Base-by-base conservation (phyloP, 495 filamentous ascomycete genomes). In the Lentithecium fluviatile region DNA sequence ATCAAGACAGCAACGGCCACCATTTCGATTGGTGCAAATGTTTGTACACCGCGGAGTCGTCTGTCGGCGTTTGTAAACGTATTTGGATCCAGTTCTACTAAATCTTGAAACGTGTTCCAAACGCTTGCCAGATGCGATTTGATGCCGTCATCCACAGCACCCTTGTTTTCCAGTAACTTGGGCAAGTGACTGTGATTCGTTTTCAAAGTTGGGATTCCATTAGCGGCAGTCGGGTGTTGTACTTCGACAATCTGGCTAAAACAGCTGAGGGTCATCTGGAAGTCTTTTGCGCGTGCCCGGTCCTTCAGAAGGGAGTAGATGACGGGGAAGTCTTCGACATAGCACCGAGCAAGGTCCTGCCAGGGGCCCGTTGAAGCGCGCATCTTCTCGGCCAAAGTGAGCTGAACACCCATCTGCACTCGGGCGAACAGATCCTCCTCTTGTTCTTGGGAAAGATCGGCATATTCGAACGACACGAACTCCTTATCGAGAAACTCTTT, bases 371-470 rank as follows among this genome's bases (percentile, higher is more conserved):
- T 75, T 24, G 71, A 73, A 17, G 79, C 79, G 38, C 71, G 70
- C 57, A 81, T 75, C 66, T 80, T 80, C 53, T 81, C 79, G 4
- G 78, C 79, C n/a, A 72, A 69, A 0, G 71, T 76, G 19, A 81
- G 71, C 37, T 72, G 70, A 5, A 81, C 63, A 6, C 79, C 79
- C 38, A 74, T 66, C 52, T 81, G 79, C 0, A 81, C 79, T 1
- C 78, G 60, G 3, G 74, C 73, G 58, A 81, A 81, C 46, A 80
- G 69, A 6, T 78, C 78, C 48, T 81, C 79, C 52, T 81, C 78
- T 37, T 78, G 75, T n/a, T 70, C 64, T 24, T 50, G 50, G 2
- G 65, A 69, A 13, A 81, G 67, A 11, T 72, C 67, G 0, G 68
- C 37, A 59, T 73, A 80, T 45, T 80, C 77, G 23, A 73, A 76